Evolutionary conservation across 75 land plant species (phyloP).

Genomic region (Larix kaempferi): DNA sequence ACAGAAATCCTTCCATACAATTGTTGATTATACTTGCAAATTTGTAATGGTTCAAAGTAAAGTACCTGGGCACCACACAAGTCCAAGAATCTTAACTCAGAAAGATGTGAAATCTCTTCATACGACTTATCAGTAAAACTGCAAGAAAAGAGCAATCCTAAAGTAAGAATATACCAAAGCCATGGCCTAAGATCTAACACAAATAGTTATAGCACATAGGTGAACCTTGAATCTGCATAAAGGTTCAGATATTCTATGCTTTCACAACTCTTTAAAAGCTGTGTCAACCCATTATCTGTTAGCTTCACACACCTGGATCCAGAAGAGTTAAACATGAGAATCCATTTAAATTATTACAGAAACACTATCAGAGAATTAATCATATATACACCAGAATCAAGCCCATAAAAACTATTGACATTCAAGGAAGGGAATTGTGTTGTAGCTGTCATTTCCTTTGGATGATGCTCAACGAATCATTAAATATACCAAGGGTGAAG

Average conservation of each 20-base stretch:
- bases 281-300: conserved; percentile 66
- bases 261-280: conserved; percentile 54
- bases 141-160: conserved; percentile 18
- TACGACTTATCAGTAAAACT: conserved; percentile 78
- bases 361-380: background rate
- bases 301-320: conserved; percentile 70
- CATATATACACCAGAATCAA: background rate
- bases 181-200: background rate
- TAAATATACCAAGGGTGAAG: background rate
- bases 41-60: background rate
- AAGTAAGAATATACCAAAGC: background rate
- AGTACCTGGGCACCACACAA: conserved; percentile 93
- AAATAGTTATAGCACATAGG: background rate
- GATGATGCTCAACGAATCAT: background rate
- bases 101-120: conserved; percentile 36
- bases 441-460: background rate
- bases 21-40: background rate
- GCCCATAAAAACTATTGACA: background rate
- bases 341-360: background rate
- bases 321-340: background rate
- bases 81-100: conserved; percentile 64
- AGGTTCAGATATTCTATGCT: conserved; percentile 68
- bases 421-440: background rate
- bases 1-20: background rate
- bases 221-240: conserved; percentile 80